phyloP scores from a whole-genome alignment of 2,329 filamentous ascomycete genomes.

The Fusarium marasasianum region DNA sequence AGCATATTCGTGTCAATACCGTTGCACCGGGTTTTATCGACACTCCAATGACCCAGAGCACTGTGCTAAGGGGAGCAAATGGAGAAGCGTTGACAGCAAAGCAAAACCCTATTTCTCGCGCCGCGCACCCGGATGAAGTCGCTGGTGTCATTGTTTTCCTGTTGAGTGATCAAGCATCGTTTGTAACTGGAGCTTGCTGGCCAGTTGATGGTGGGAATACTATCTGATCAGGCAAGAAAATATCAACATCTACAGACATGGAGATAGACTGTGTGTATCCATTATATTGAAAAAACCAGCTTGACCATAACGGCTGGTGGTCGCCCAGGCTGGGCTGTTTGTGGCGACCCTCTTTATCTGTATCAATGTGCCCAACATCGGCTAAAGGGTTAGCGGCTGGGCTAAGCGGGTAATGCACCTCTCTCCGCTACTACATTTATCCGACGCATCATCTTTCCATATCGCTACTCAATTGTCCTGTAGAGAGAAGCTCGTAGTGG shows the following conservation, averaged over 20 bases:
- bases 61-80: rapidly evolving
- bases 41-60: neutral
- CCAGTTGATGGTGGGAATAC: neutral
- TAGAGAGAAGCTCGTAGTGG: rapidly evolving
- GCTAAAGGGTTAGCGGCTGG: neutral
- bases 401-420: neutral
- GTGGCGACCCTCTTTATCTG: neutral
- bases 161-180: neutral
- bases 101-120: neutral
- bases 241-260: neutral
- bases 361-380: neutral
- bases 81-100: neutral
- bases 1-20: neutral
- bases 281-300: too few relatives aligned
- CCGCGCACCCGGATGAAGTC: neutral
- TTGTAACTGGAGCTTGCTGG: neutral
- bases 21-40: neutral
- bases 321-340: too few relatives aligned
- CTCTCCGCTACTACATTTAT: neutral
- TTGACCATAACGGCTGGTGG: too few relatives aligned
- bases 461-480: neutral
- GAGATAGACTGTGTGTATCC: rapidly evolving
- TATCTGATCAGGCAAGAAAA: neutral
- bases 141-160: neutral
- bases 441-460: neutral